These are phyloP conservation scores for Novakomyces olei DNA, from an alignment of 805 yeast genomes.

Conservation along the genomic window DNA sequence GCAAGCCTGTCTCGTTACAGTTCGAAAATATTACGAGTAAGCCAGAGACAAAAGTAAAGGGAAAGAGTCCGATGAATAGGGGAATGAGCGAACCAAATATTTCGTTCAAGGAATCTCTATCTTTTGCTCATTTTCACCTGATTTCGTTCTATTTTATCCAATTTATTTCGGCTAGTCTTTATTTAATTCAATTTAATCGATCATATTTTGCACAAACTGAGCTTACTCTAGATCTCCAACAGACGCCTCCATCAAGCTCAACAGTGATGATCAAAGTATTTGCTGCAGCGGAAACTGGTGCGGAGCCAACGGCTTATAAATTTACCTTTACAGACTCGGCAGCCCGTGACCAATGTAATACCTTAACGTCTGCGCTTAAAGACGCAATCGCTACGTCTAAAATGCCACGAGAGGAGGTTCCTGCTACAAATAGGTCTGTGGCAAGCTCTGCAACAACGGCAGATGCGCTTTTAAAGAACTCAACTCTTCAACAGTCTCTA, in stretches of 20 bases:
- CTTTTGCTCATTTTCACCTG: too few relatives aligned
- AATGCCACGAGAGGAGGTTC: background rate
- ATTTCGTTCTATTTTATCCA: too few relatives aligned
- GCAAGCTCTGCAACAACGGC: background rate
- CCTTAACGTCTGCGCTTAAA: background rate
- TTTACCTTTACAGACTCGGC: conserved; percentile 3
- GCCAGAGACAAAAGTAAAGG: background rate
- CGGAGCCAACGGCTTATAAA: background rate
- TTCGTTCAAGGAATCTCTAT: too few relatives aligned
- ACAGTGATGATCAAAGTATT: conserved; percentile 2
- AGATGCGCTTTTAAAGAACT: conserved; percentile 21
- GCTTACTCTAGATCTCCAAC: conserved; percentile 3
- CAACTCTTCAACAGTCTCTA: conserved; percentile 56
- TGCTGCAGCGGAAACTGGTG: background rate
- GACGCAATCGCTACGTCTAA: background rate
- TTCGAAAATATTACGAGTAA: conserved; percentile 3
- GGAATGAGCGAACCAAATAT: too few relatives aligned
- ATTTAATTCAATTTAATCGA: too few relatives aligned
- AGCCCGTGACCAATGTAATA: conserved; percentile 1
- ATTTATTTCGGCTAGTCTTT: too few relatives aligned
- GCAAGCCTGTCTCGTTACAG: background rate
- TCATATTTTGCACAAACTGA: too few relatives aligned
- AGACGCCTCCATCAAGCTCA: conserved; percentile 1
- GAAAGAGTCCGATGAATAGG: background rate
- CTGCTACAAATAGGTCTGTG: background rate